These are phyloP conservation scores for Geotrichum restrictum DNA, from an alignment of 1,139 yeast genomes.

Conservation along the genomic window DNA sequence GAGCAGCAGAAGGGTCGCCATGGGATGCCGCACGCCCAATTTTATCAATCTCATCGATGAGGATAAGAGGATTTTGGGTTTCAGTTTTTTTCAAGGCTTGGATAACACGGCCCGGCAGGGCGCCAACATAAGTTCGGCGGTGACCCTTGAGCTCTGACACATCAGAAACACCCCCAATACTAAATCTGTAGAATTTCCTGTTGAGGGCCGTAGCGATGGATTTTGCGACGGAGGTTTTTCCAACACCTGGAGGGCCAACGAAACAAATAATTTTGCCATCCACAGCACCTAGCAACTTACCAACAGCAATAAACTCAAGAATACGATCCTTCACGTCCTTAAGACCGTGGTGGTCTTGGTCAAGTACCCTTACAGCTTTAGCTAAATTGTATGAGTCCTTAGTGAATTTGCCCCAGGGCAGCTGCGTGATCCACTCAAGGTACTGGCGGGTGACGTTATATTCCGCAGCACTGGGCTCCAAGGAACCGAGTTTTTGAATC, in stretches of 20 bases:
- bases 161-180: conserved; percentile 95
- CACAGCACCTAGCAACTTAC: conserved; percentile 77
- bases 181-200: conserved; percentile 82
- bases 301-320: conserved; percentile 60
- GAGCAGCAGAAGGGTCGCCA: conserved; percentile 94
- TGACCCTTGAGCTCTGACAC: conserved; percentile 97
- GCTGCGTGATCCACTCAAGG: conserved; percentile 86
- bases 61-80: conserved; percentile 84
- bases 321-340: conserved; percentile 75
- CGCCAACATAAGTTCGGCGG: conserved; percentile 94
- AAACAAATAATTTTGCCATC: conserved; percentile 92
- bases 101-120: conserved; percentile 89
- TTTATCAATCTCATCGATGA: conserved; percentile 94
- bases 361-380: conserved; percentile 64
- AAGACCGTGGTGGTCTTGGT: conserved; percentile 79
- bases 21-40: conserved; percentile 58
- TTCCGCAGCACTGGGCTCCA: conserved; percentile 75
- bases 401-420: conserved; percentile 91
- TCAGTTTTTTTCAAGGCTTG: conserved; percentile 86
- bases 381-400: conserved; percentile 74
- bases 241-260: conserved; percentile 98
- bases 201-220: conserved; percentile 87
- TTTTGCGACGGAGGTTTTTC: conserved; percentile 92
- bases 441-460: conserved; percentile 83
- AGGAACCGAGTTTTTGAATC: conserved; percentile 63